A percentile compares a stretch with the other conserved stretches of the same genome.
phyloP scores from a whole-genome alignment of 306 rosid genomes.

The Cicer chorassanicum region DNA sequence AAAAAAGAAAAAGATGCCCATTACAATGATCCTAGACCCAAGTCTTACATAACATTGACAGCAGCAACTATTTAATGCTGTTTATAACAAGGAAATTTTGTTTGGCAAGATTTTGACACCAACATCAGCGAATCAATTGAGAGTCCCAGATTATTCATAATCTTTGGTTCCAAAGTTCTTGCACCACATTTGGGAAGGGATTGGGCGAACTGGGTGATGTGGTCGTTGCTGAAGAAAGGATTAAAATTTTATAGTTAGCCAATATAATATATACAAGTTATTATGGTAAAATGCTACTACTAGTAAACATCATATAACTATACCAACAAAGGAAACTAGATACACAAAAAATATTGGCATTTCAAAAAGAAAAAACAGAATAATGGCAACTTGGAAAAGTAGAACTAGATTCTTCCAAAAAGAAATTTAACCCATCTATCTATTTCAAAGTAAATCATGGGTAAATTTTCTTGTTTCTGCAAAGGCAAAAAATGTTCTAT shows the following conservation, averaged over 20 bases:
- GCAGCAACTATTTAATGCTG: slow-evolving; percentile 48
- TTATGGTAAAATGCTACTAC: slow-evolving; percentile 6
- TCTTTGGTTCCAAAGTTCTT: slow-evolving; percentile 92
- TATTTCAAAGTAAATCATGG: slow-evolving; percentile 33
- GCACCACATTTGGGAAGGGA: slow-evolving; percentile 98
- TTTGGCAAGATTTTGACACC: slow-evolving; percentile 36
- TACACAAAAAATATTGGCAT: background rate
- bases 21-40: slow-evolving; percentile 45
- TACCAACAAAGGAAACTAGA: background rate
- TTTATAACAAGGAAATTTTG: slow-evolving; percentile 45
- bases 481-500: slow-evolving; percentile 10
- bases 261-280: slow-evolving; percentile 24
- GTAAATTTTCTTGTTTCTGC: slow-evolving; percentile 41
- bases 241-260: slow-evolving; percentile 37
- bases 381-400: slow-evolving; percentile 22
- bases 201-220: slow-evolving; percentile 93
- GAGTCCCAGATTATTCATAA: slow-evolving; percentile 51
- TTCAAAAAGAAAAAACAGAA: background rate
- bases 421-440: slow-evolving; percentile 35
- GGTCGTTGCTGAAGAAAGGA: slow-evolving; percentile 93
- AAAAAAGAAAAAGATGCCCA: slow-evolving; percentile 36
- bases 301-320: background rate
- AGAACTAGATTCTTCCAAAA: slow-evolving; percentile 37
- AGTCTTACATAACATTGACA: slow-evolving; percentile 37
- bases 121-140: slow-evolving; percentile 36